Evolutionary conservation across 108 stramenopile species (phyloP).

Genomic region (Skeletonema potamos): DNA sequence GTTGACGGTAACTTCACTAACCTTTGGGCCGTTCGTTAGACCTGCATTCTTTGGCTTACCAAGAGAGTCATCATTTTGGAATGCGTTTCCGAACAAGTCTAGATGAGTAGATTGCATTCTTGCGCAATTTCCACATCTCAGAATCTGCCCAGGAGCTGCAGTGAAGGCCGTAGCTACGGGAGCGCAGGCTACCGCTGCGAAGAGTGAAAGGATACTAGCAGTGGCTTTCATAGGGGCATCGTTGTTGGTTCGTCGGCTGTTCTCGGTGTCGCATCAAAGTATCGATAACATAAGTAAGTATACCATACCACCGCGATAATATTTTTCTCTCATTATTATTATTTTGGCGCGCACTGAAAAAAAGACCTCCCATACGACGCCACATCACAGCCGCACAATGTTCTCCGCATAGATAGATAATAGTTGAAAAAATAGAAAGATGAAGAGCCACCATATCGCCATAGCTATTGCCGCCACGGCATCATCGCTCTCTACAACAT

Average conservation of each 20-base stretch:
- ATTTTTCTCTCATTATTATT: no score
- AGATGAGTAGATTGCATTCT: conserved; percentile 17
- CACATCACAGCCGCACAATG: no score
- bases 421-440: background rate
- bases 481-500: background rate
- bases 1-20: conserved; percentile 51
- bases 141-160: background rate
- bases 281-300: no score
- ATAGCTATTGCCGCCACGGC: conserved; percentile 1
- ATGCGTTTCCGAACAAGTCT: conserved; percentile 39
- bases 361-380: no score
- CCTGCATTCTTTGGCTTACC: conserved; percentile 49
- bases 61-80: conserved; percentile 54
- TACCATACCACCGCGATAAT: no score
- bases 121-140: background rate
- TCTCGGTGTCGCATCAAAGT: no score
- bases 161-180: background rate
- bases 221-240: background rate
- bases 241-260: no score
- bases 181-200: background rate
- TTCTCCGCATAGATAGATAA: no score
- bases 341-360: no score
- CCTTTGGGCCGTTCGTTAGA: conserved; percentile 25
- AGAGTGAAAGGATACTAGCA: background rate
- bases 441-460: background rate